Percentiles rank a stretch among this genome's conserved stretches.
These are phyloP conservation scores for Penicillium canariense DNA, from an alignment of 495 filamentous ascomycete species.

Conservation along the genomic window DNA sequence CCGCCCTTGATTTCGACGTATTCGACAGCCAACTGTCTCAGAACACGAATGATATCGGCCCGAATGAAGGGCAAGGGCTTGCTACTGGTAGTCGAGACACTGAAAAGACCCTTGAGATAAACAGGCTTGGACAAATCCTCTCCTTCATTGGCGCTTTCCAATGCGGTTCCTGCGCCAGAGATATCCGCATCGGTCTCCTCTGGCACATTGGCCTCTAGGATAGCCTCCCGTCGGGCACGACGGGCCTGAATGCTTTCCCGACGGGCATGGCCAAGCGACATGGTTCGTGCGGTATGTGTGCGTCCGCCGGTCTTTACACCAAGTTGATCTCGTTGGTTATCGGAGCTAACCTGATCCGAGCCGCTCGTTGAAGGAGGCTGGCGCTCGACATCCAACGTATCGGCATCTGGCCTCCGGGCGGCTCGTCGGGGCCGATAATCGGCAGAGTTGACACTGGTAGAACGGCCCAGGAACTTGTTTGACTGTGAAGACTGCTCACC, in stretches of 20 bases:
- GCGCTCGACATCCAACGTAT: slow-evolving; percentile 49
- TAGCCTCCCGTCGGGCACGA: slow-evolving; percentile 63
- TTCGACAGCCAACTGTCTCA: slow-evolving; percentile 83
- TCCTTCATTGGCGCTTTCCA: slow-evolving; percentile 55
- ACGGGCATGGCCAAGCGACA: slow-evolving; percentile 86
- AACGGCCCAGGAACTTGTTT: slow-evolving; percentile 67
- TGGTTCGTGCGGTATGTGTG: slow-evolving; percentile 65
- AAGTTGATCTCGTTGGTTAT: slow-evolving; percentile 41
- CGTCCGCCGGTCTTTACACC: slow-evolving; percentile 27
- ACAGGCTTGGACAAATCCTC: slow-evolving; percentile 77
- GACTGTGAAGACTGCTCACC: slow-evolving; percentile 56
- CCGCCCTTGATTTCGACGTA: slow-evolving; percentile 91
- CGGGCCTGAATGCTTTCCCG: slow-evolving; percentile 88
- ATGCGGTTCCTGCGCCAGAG: slow-evolving; percentile 45
- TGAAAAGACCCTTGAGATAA: slow-evolving; percentile 96
- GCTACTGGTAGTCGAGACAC: slow-evolving; percentile 92
- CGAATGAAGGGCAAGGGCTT: slow-evolving; percentile 83
- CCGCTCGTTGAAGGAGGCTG: slow-evolving; percentile 73
- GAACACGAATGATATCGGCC: slow-evolving; percentile 85
- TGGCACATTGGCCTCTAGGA: slow-evolving; percentile 66
- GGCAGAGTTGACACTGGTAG: slow-evolving; percentile 81
- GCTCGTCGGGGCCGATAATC: slow-evolving; percentile 66
- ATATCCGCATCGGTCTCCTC: slow-evolving; percentile 73
- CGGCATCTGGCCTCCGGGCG: slow-evolving; percentile 54
- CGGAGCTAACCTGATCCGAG: slow-evolving; percentile 64